Evolutionary conservation across 345 rosid species (phyloP).

Genomic region (Trapa bicornis): DNA sequence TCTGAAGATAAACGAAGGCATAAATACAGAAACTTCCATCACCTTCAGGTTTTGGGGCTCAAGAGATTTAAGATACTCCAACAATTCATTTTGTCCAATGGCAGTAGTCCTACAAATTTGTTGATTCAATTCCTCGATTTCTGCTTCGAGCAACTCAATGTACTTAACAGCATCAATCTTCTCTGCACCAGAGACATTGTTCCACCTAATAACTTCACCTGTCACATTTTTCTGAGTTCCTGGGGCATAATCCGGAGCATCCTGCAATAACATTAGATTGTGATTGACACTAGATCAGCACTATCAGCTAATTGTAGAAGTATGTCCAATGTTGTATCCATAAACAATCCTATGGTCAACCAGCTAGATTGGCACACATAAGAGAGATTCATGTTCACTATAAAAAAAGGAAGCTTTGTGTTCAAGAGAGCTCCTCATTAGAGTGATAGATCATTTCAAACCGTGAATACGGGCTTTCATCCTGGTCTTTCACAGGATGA

Average conservation of each 20-base stretch:
- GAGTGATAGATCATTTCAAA: not conserved
- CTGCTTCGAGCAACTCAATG: constrained; percentile 88
- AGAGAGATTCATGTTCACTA: not conserved
- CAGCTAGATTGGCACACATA: not conserved
- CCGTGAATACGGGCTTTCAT: no score
- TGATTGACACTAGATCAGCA: not conserved
- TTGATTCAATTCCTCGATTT: constrained; percentile 73
- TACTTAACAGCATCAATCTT: constrained; percentile 81
- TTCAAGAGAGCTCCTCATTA: not conserved
- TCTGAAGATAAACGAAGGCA: not conserved
- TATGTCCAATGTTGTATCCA: not conserved
- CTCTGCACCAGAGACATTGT: constrained; percentile 76
- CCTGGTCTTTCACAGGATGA: no score
- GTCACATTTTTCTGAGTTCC: constrained; percentile 91
- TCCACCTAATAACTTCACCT: constrained; percentile 92
- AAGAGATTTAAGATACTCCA: constrained; percentile 81
- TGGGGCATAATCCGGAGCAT: constrained; percentile 64
- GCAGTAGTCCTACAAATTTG: constrained; percentile 67
- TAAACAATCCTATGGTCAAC: not conserved
- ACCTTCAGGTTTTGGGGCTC: constrained; percentile 97
- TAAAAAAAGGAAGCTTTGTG: not conserved
- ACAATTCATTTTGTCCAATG: constrained; percentile 62
- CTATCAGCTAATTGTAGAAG: not conserved
- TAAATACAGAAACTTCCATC: constrained; percentile 5
- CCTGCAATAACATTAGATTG: constrained; percentile 17